A percentile compares a stretch with the other conserved stretches of the same genome.
Evolutionary conservation across 2,329 filamentous ascomycete species (phyloP).

Genomic region (Diplodia seriata): DNA sequence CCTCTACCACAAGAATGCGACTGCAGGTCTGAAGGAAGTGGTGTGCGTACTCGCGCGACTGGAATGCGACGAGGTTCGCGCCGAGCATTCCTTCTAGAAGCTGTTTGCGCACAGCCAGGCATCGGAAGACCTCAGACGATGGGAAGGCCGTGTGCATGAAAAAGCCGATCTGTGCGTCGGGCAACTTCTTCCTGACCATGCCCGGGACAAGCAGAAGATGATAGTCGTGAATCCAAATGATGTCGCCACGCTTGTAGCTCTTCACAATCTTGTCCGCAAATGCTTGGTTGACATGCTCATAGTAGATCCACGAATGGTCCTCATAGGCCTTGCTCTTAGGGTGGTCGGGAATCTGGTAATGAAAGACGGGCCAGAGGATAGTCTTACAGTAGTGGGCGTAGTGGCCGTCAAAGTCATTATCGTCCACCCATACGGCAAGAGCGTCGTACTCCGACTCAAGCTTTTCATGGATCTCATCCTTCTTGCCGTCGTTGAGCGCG

Average conservation of each 20-base stretch:
- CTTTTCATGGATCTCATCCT: conserved; percentile 81
- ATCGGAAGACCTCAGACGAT: conserved; percentile 94
- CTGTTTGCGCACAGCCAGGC: conserved; percentile 83
- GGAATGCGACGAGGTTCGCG: conserved; percentile 90
- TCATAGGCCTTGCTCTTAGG: conserved; percentile 98
- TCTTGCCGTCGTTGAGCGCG: conserved; percentile 76
- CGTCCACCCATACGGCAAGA: conserved; percentile 82
- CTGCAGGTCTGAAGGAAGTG: conserved; percentile 97
- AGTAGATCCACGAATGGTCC: conserved; percentile 96
- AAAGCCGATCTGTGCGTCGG: conserved; percentile 94
- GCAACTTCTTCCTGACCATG: conserved; percentile 88
- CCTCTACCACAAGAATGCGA: conserved; percentile 86
- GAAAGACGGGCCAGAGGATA: conserved; percentile 96
- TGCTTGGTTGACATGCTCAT: conserved; percentile 88
- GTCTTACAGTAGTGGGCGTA: conserved; percentile 98
- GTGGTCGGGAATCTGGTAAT: conserved; percentile 97
- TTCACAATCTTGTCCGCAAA: conserved; percentile 90
- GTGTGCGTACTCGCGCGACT: conserved; percentile 89
- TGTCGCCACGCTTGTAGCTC: conserved; percentile 92
- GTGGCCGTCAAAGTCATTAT: conserved; percentile 93
- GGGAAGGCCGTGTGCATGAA: conserved; percentile 96
- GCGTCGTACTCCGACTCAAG: conserved; percentile 83
- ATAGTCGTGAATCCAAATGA: conserved; percentile 96
- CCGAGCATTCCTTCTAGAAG: conserved; percentile 91
- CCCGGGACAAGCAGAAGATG: conserved; percentile 86